Evolutionary conservation across 106 monocot species (phyloP).

Genomic region (Phalaenopsis aphrodite): DNA sequence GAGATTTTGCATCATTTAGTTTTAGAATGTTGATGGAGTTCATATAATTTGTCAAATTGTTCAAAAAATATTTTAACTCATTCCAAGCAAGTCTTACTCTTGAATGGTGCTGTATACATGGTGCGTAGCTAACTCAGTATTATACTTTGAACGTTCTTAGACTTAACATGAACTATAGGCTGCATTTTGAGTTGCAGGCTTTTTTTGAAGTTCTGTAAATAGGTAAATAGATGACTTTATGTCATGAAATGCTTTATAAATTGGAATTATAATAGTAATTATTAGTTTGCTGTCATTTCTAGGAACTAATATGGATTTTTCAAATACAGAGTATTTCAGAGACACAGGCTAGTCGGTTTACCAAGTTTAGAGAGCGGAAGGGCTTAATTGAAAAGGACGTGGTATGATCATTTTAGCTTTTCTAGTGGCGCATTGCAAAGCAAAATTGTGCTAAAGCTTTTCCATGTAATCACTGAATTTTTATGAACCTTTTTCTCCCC

Average conservation of each 20-base stretch:
- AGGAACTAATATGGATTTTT: not conserved
- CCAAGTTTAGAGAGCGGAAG: constrained; percentile 86
- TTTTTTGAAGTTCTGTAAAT: not conserved
- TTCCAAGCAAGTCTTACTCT: not conserved
- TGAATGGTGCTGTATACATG: not conserved
- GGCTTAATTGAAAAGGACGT: constrained; percentile 96
- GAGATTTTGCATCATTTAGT: too few relatives aligned
- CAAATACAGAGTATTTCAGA: constrained; percentile 64
- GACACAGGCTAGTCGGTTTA: constrained; percentile 84
- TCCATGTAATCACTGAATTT: not conserved
- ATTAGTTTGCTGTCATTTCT: not conserved
- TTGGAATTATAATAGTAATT: not conserved
- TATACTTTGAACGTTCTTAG: not conserved
- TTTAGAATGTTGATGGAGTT: not conserved
- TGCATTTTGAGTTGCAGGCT: not conserved
- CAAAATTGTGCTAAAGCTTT: not conserved
- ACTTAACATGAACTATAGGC: too few relatives aligned
- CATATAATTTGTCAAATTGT: not conserved
- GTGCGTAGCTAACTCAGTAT: not conserved
- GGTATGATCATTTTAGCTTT: constrained; percentile 22
- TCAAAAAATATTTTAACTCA: not conserved
- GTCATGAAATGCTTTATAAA: not conserved
- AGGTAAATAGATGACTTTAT: not conserved
- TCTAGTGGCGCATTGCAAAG: not conserved
- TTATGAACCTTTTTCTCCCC: not conserved